These are phyloP conservation scores for Phytopythium oedochilum DNA, from an alignment of 352 stramenopile species.

Conservation along the genomic window DNA sequence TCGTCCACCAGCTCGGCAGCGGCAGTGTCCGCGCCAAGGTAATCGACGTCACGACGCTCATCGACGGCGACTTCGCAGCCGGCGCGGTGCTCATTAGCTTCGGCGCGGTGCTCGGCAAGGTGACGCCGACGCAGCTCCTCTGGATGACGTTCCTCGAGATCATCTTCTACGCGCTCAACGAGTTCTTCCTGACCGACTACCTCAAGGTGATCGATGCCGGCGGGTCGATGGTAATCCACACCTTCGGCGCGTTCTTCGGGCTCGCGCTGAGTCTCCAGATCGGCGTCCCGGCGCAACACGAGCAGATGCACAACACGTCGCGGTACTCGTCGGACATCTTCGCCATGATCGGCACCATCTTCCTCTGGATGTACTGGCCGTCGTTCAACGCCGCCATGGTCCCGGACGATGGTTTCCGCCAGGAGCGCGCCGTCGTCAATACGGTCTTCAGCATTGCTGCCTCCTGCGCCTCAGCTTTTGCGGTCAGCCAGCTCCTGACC, in stretches of 20 bases:
- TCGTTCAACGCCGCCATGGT: constrained; percentile 78
- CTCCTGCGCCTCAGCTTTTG: constrained; percentile 53
- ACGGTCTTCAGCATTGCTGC: constrained; percentile 60
- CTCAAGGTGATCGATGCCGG: constrained; percentile 66
- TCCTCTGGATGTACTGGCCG: constrained; percentile 85
- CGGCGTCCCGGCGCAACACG: constrained; percentile 20
- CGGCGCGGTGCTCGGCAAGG: constrained; percentile 62
- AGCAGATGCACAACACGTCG: constrained; percentile 53
- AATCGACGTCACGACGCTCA: constrained; percentile 45
- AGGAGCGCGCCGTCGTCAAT: constrained; percentile 63
- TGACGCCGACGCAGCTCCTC: constrained; percentile 62
- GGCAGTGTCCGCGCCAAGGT: constrained; percentile 27
- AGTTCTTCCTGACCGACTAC: constrained; percentile 47
- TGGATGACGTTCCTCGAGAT: constrained; percentile 68
- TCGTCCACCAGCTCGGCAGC: constrained; percentile 40
- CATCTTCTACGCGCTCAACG: constrained; percentile 69
- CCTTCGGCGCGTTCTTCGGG: constrained; percentile 77
- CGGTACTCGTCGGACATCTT: constrained; percentile 61
- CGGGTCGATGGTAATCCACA: constrained; percentile 82
- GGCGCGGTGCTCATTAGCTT: constrained; percentile 72
- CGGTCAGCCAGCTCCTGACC: constrained; percentile 24
- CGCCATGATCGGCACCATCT: constrained; percentile 73
- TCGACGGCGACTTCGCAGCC: constrained; percentile 71
- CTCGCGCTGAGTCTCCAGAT: constrained; percentile 49
- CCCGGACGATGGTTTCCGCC: constrained; percentile 40